phyloP scores from a whole-genome alignment of 2,329 filamentous ascomycete genomes.

The Phoma herbarum region DNA sequence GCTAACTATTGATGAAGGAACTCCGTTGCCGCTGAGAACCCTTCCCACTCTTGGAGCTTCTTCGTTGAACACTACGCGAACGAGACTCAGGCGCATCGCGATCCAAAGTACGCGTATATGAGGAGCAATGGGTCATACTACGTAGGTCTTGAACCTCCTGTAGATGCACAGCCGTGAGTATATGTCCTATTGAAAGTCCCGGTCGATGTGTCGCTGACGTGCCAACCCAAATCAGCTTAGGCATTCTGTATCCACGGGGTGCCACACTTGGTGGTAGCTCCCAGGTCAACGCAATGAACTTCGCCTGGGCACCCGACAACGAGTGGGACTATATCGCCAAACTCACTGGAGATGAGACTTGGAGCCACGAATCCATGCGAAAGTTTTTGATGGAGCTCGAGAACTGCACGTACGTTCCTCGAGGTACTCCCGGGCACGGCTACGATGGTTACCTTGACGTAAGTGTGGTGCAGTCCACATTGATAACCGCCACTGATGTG shows the following conservation, averaged over 20 bases:
- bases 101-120: not conserved
- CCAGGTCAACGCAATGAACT: slow-evolving; percentile 68
- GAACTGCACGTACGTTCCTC: slow-evolving; percentile 25
- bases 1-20: not conserved
- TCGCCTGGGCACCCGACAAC: slow-evolving; percentile 62
- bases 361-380: slow-evolving; percentile 54
- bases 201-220: not conserved
- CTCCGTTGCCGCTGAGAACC: not conserved
- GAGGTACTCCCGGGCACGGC: slow-evolving; percentile 27
- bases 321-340: slow-evolving; percentile 66
- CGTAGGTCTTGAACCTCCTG: not conserved
- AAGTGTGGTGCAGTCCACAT: not conserved
- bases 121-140: not conserved
- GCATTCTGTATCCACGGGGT: slow-evolving; percentile 24
- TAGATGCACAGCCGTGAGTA: not conserved
- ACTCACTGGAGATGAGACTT: slow-evolving; percentile 53
- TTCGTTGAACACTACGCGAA: not conserved
- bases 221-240: not conserved
- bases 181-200: not conserved
- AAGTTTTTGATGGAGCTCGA: slow-evolving; percentile 4
- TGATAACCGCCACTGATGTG: not conserved
- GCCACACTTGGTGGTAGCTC: slow-evolving; percentile 25
- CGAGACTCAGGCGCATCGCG: not conserved
- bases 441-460: slow-evolving; percentile 21
- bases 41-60: not conserved